Conservation (phyloP, 1,139 yeast genomes). For the Sugiyamaella grinbergsii region DNA sequence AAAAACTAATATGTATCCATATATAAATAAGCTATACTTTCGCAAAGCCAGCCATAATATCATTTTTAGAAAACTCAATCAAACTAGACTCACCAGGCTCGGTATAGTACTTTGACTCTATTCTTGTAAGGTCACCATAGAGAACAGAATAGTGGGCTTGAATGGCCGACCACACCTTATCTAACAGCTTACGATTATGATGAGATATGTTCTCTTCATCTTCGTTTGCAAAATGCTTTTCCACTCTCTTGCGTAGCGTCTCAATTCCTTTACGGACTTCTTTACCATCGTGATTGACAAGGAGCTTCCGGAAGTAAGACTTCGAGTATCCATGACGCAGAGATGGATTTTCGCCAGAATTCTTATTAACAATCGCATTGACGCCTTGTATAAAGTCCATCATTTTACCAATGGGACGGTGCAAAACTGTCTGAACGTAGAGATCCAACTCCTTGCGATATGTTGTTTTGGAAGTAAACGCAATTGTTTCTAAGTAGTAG, state of each 20-base stretch:
- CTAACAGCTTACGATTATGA: conserved; percentile 49
- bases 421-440: conserved; percentile 56
- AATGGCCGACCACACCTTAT: conserved; percentile 55
- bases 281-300: conserved; percentile 57
- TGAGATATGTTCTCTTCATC: conserved; percentile 43
- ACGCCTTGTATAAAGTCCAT: conserved; percentile 67
- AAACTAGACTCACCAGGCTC: conserved; percentile 38
- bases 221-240: conserved; percentile 54
- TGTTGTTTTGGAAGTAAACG: conserved; percentile 42
- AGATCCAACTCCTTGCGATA: conserved; percentile 51
- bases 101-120: conserved; percentile 50
- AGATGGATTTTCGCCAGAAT: conserved; percentile 50
- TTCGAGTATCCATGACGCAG: conserved; percentile 66
- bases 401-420: conserved; percentile 64
- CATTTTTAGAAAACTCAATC: conserved; percentile 48
- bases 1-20: conserved; percentile 8
- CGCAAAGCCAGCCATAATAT: conserved; percentile 47
- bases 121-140: conserved; percentile 45
- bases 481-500: conserved; percentile 33
- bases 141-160: conserved; percentile 53
- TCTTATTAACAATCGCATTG: conserved; percentile 52
- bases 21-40: conserved; percentile 7
- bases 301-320: conserved; percentile 58
- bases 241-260: conserved; percentile 59
- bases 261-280: conserved; percentile 61